Percentiles rank a stretch among this genome's conserved stretches.
Conservation (phyloP, 371 early-diverging fungal genomes). For the Lichtheimia corymbifera region DNA sequence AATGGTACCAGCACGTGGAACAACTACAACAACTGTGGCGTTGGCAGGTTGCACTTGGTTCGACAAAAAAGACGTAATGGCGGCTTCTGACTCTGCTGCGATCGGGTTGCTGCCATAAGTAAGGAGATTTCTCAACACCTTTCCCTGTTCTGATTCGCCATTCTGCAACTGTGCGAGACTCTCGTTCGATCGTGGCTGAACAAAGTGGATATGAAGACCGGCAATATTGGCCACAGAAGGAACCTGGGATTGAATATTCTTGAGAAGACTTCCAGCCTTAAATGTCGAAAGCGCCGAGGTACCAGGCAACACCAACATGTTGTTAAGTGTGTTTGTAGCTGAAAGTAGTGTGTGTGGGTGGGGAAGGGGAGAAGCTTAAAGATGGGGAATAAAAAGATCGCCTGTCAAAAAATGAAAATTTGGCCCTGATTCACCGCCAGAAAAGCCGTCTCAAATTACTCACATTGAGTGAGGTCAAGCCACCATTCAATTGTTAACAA, state of each 20-base stretch:
- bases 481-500: background rate
- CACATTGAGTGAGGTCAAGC: background rate
- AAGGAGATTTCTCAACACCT: slow-evolving; percentile 48
- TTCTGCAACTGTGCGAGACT: slow-evolving; percentile 31
- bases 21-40: slow-evolving; percentile 58
- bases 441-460: slow-evolving; percentile 13
- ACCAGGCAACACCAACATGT: slow-evolving; percentile 79
- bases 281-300: slow-evolving; percentile 75
- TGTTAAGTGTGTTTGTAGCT: background rate
- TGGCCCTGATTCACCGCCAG: slow-evolving; percentile 2
- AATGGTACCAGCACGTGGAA: slow-evolving; percentile 93
- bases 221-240: slow-evolving; percentile 52
- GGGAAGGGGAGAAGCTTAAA: background rate
- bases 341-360: background rate
- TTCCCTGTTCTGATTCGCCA: slow-evolving; percentile 35
- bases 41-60: slow-evolving; percentile 28
- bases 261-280: slow-evolving; percentile 60
- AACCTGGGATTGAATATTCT: slow-evolving; percentile 50
- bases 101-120: slow-evolving; percentile 50
- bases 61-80: slow-evolving; percentile 42
- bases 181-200: slow-evolving; percentile 55
- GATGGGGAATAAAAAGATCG: background rate
- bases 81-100: slow-evolving; percentile 23
- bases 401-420: background rate
- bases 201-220: slow-evolving; percentile 74